Evolutionary conservation across 305 asterid genomes (phyloP).

Genomic region (Euphrasia arctica): DNA sequence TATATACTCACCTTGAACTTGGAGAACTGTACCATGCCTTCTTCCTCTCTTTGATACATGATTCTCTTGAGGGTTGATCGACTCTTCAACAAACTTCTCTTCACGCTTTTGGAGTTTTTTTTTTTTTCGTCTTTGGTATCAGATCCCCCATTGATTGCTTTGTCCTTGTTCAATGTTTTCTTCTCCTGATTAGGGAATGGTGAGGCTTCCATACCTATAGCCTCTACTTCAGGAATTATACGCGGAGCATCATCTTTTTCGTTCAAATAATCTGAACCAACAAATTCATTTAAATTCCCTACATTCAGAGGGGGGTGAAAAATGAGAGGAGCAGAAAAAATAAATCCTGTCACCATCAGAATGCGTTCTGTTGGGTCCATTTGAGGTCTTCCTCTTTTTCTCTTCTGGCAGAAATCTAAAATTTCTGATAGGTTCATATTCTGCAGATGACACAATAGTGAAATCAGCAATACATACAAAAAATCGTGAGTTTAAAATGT

Average conservation of each 20-base stretch:
- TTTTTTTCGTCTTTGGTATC: conserved; percentile 27
- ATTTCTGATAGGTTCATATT: conserved; percentile 30
- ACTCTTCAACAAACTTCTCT: conserved; percentile 33
- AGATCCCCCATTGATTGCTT: conserved; percentile 24
- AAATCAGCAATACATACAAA: conserved; percentile 9
- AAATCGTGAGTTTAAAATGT: neutral
- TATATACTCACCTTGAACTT: conserved; percentile 36
- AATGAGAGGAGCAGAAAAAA: conserved; percentile 12
- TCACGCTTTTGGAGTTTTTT: conserved; percentile 21
- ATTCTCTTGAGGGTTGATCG: conserved; percentile 33
- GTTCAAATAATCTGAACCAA: conserved; percentile 26
- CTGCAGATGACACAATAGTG: conserved; percentile 32
- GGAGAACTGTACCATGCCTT: conserved; percentile 28
- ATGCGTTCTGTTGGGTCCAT: conserved; percentile 22
- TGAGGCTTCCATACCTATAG: conserved; percentile 15
- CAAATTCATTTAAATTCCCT: conserved; percentile 31
- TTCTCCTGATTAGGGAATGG: neutral
- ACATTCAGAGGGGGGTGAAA: neutral
- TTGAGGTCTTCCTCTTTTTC: conserved; percentile 60
- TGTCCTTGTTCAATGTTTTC: conserved; percentile 22
- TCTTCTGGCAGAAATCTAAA: conserved; percentile 32
- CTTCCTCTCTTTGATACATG: conserved; percentile 42
- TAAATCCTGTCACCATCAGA: conserved; percentile 33
- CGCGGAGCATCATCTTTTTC: conserved; percentile 33
- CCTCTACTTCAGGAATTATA: conserved; percentile 27